Base-by-base conservation (phyloP, 73 alveolate genomes). In the Blepharisma japonicum region DNA sequence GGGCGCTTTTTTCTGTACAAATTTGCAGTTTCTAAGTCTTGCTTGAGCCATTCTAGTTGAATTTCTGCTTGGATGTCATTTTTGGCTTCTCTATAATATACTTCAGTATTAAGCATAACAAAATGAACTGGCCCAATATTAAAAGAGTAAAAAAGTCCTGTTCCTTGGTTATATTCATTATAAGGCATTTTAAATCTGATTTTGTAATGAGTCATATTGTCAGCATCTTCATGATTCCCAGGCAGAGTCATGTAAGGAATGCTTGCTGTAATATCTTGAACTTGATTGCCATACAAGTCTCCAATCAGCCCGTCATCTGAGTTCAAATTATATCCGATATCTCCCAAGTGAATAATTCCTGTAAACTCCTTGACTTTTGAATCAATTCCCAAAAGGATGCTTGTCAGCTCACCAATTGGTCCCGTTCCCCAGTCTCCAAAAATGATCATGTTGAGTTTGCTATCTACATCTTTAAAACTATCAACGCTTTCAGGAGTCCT, bases 111-210 rank as follows among this genome's bases (percentile, higher is more conserved):
- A 20, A 53, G n/a, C 23, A 4, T 14, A 53, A 53, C 23, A 53
- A 53, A 53, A 4, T 53, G 67, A 53, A 20, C 67, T 14, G n/a
- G 67, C 2, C 67, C 67, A 11, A 53, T 53, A 4, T 53, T 53
- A 53, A 53, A 53, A 53, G 67, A 53, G 23, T 53, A 53, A 53
- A 53, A 53, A 53, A 53, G 67, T 53, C 67, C 67, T 53, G 67
- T 53, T 53, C 67, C 67, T 20, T 53, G 67, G 23, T 53, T 53
- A 53, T 53, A 11, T 14, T 53, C 67, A 53, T 53, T 53, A 14
- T 14, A 11, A 14, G 67, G 67, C 67, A 53, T 53, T 20, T 20
- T 53, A 53, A 53, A 53, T 14, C 67, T 11, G 23, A 14, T 53
- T 53, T 11, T 14, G 23, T 53, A 53, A 53, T 53, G 67, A 20